A percentile compares a stretch with the other conserved stretches of the same genome.
These are phyloP conservation scores for Moricandia moricandioides DNA, from an alignment of 345 rosid species.

Conservation along the genomic window DNA sequence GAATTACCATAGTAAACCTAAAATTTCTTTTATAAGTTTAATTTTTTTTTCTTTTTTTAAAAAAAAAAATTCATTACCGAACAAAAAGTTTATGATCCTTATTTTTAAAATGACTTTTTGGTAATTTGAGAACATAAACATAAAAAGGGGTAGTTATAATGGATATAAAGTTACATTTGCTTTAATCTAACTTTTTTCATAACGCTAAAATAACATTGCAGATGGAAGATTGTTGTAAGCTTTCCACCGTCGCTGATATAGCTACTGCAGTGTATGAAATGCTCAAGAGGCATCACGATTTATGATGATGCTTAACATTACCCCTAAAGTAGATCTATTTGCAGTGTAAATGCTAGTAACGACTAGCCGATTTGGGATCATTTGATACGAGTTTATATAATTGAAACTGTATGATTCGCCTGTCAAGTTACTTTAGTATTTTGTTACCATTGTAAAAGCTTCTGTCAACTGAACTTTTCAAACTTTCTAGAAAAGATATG, in stretches of 20 bases:
- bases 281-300: conserved; percentile 56
- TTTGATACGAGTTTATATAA: background rate
- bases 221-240: conserved; percentile 85
- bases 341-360: background rate
- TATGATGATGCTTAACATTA: conserved; percentile 32
- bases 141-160: too few species aligned
- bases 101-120: background rate
- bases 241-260: conserved; percentile 74
- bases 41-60: background rate
- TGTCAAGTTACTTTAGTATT: background rate
- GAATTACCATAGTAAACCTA: background rate
- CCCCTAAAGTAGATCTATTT: background rate
- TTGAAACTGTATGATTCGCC: background rate
- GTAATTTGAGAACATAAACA: background rate
- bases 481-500: background rate
- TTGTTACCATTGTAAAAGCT: background rate
- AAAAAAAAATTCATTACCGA: background rate
- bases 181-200: background rate
- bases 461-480: background rate
- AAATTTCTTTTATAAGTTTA: background rate
- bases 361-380: background rate
- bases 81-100: background rate
- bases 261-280: conserved; percentile 65
- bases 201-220: conserved; percentile 33
- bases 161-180: background rate